Evolutionary conservation across 768 basidiomycete species (phyloP), one percentile per base, ranked within the genome.

Genomic region (Lactarius quietus): DNA sequence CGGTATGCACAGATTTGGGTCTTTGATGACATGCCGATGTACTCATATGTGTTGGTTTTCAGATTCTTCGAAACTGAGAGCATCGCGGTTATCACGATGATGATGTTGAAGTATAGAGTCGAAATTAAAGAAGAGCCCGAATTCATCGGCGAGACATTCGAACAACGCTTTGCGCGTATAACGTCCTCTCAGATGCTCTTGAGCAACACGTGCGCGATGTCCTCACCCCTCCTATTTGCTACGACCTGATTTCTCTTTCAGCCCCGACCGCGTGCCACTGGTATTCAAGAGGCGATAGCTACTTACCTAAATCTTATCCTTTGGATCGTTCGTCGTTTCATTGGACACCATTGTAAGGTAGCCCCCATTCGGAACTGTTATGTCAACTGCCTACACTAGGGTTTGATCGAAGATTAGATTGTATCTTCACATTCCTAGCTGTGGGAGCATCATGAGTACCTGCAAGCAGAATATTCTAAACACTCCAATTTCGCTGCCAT

Each of bases 31-130:
- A 15, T 26, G 23, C 7, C 38, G 15, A 8, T 20, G 12, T 23
- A 6, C 41, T 64, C 26, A 67, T 20, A 36, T 18, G 2, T 26
- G 6, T n/a, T 23, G 3, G 4, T 12, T 55, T n/a, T 9, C 59
- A 83, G 81, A 67, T 84, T 84, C 69, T 78, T 77, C 31, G 83
- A 85, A 71, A 81, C 80, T 0, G 81, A 83, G 67, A 80, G 76
- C 36, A 74, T 83, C 51, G 82, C 80, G 0, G 75, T 78, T 54
- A 71, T 85, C 35, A 79, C 80, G 3, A 77, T 81, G 73, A 69
- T 85, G 33, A 70, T 84, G 4, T 77, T 74, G 6, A 74, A 68
- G 36, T 85, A 82, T 69, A 80, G 77, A 62, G 77, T 84, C 54
- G 76, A 78, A 51, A 65, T 84, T 39, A 82, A 82, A 64, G 81